These are phyloP conservation scores for Neurospora africana DNA, from an alignment of 495 filamentous ascomycete species.

Conservation along the genomic window DNA sequence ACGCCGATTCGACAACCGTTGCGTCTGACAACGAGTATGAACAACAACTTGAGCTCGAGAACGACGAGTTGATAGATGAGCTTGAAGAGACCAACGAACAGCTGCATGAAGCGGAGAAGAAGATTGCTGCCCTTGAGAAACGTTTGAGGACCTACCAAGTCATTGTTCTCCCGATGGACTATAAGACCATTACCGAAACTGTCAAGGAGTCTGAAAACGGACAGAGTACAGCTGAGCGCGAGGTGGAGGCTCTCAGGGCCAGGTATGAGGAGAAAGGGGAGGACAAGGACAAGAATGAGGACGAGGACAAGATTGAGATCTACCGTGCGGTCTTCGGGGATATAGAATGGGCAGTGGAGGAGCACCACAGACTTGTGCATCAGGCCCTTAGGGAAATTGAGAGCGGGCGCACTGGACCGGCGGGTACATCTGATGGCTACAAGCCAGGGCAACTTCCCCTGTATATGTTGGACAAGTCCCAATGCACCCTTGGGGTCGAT, in stretches of 20 bases:
- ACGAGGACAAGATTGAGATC: background rate
- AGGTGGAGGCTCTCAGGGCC: background rate
- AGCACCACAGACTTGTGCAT: background rate
- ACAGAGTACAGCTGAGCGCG: background rate
- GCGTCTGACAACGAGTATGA: background rate
- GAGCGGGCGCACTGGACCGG: background rate
- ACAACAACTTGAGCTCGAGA: background rate
- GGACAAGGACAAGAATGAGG: background rate
- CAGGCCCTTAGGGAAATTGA: background rate
- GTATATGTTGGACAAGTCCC: background rate
- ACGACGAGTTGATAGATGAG: background rate
- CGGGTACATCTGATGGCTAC: background rate
- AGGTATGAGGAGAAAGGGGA: background rate
- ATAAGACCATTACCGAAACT: background rate
- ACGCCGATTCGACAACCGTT: background rate
- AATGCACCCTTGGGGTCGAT: background rate
- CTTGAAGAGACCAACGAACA: background rate
- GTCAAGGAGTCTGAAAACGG: background rate
- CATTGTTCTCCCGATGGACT: background rate
- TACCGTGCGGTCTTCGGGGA: background rate
- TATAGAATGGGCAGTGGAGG: background rate
- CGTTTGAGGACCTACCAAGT: background rate
- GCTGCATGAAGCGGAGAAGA: background rate
- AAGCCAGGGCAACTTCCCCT: background rate
- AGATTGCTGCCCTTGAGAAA: background rate